These are phyloP conservation scores for Globisporangium lucens DNA, from an alignment of 352 stramenopile species.

Conservation along the genomic window DNA sequence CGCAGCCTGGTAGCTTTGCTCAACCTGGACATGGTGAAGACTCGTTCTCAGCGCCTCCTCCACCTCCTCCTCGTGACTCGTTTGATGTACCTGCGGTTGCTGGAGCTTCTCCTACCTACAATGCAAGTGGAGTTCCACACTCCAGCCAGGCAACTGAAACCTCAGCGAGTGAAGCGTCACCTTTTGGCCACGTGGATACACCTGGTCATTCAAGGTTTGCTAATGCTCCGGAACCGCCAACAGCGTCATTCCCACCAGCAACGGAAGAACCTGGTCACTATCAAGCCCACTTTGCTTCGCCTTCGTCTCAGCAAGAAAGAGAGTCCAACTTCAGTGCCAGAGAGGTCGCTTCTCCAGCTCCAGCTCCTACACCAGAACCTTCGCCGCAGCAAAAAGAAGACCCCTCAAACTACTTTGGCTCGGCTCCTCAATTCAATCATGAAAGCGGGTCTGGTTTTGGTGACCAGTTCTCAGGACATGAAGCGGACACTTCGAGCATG, in stretches of 20 bases:
- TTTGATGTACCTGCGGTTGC: no score
- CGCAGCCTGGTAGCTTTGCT: slow-evolving; percentile 5
- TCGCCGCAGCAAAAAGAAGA: slow-evolving; percentile 8
- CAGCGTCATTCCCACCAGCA: not conserved
- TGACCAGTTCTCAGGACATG: slow-evolving; percentile 5
- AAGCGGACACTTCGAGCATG: slow-evolving; percentile 1
- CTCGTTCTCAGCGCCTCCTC: slow-evolving; percentile 3
- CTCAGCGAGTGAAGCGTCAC: not conserved
- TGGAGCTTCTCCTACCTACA: not conserved
- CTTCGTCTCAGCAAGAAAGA: not conserved
- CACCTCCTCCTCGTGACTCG: not conserved
- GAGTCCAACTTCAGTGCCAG: not conserved
- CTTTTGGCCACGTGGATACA: slow-evolving; percentile 5
- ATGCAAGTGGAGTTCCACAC: not conserved
- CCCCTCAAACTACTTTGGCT: slow-evolving; percentile 13
- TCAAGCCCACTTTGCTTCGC: slow-evolving; percentile 1
- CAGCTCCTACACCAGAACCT: not conserved
- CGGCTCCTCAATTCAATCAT: slow-evolving; percentile 4
- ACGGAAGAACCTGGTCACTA: not conserved
- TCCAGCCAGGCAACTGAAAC: not conserved
- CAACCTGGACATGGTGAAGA: slow-evolving; percentile 6
- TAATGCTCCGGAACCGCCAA: not conserved
- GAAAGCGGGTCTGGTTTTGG: slow-evolving; percentile 3
- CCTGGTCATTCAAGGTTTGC: slow-evolving; percentile 3
- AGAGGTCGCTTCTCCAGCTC: not conserved